Base-by-base conservation (phyloP, 148 eudicot genomes). In the Silene latifolia region DNA sequence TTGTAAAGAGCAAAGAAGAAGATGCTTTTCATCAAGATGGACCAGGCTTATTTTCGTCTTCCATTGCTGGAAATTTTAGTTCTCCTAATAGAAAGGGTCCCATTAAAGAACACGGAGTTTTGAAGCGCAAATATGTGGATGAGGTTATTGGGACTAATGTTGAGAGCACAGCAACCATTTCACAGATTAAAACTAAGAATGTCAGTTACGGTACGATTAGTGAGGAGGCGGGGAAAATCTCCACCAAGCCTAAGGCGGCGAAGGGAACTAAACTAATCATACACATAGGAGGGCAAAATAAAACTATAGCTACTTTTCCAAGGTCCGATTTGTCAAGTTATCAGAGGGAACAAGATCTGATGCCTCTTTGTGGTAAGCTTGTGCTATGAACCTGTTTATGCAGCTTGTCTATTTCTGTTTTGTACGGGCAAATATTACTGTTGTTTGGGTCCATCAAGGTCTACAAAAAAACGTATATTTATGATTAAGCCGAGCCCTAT, bases 201-300 rank as follows among this genome's bases (percentile, higher is more conserved):
- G 29, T 77, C 78, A 86, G 76, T 47, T 85, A 82, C 35, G 57
- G 60, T 51, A 79, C 65, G 12, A 57, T 21, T 72, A 79, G 47
- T 63, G 88, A 86, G 72, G 87, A 85, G 57, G 73, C 57, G 72
- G 89, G 85, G 39, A 88, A 80, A 75, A 77, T 73, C 61, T 77
- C 72, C 69, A 82, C 78, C 74, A 84, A 81, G 69, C 81, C 87
- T 2, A 87, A 82, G 83, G 68, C 76, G 24, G 59, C 86, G 58
- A 89, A 88, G 81, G 97, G 93, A 44, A 83, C 90, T 21, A 95
- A 92, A 82, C 85, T 92, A 59, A 96, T 92, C 72, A 95, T 95
- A 85, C 98, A 95, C 82, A 81, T 95, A 74, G 98, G 97, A 19
- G 89, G 87, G 29, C 81, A 89, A 62, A 86, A 82, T 80, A 88